Percentiles rank a stretch among this genome's conserved stretches.
These are phyloP conservation scores for Elasticomyces elasticus DNA, from an alignment of 495 filamentous ascomycete genomes.

Conservation along the genomic window DNA sequence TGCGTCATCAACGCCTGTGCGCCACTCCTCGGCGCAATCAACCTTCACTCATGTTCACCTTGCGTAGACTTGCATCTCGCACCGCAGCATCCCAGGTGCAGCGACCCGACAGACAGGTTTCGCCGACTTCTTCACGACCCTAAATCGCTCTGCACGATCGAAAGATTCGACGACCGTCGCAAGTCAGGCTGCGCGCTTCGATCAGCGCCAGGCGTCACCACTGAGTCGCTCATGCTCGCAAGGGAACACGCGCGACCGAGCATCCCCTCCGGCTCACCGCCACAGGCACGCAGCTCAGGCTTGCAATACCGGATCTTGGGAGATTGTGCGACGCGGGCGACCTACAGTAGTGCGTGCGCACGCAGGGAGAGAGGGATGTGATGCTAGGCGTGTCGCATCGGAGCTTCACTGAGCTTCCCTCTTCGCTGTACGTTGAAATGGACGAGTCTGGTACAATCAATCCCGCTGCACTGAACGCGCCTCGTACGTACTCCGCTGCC, in stretches of 20 bases:
- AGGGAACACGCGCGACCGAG: conserved; percentile 4
- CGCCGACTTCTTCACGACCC: not conserved
- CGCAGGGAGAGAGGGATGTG: conserved; percentile 16
- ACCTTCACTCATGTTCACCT: conserved; percentile 3
- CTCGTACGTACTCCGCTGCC: conserved; percentile 42
- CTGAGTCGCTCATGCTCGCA: conserved; percentile 9
- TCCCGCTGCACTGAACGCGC: conserved; percentile 59
- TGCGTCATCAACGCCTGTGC: too few species aligned
- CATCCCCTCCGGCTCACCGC: conserved; percentile 14
- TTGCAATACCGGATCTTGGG: conserved; percentile 5
- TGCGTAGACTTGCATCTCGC: conserved; percentile 1
- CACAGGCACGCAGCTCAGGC: conserved; percentile 6
- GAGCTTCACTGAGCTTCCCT: conserved; percentile 13
- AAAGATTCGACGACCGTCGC: conserved; percentile 3
- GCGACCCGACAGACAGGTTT: not conserved
- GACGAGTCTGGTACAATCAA: conserved; percentile 74
- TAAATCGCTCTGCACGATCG: conserved; percentile 13
- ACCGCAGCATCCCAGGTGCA: conserved; percentile 1
- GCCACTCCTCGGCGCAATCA: not conserved
- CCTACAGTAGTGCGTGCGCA: conserved; percentile 13
- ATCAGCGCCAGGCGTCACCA: not conserved
- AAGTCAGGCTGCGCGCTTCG: conserved; percentile 1
- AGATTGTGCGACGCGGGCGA: conserved; percentile 7
- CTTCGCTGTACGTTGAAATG: conserved; percentile 39
- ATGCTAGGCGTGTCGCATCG: conserved; percentile 25